phyloP scores from a whole-genome alignment of 2,329 filamentous ascomycete genomes.

The Aspergillus fructus region DNA sequence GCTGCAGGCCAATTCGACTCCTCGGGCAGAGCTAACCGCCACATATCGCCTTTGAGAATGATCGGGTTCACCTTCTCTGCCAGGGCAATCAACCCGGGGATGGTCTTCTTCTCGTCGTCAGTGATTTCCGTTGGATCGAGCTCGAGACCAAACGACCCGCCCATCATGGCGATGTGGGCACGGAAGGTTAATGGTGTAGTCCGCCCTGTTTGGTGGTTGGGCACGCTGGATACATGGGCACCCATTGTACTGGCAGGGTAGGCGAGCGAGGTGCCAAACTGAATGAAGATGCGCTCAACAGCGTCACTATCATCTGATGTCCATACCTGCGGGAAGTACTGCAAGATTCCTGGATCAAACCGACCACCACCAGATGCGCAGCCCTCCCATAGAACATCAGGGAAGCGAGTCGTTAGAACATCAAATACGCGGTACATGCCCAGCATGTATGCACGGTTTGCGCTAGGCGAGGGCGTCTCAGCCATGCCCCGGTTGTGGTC shows the following conservation, averaged over 20 bases:
- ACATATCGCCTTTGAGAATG: constrained; percentile 59
- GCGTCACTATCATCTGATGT: constrained; percentile 66
- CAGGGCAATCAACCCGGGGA: constrained; percentile 56
- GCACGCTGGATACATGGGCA: constrained; percentile 61
- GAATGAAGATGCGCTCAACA: constrained; percentile 60
- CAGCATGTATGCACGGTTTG: constrained; percentile 61
- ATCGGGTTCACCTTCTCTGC: constrained; percentile 60
- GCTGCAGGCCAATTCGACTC: constrained; percentile 63
- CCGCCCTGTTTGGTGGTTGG: constrained; percentile 58
- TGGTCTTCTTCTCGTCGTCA: constrained; percentile 41
- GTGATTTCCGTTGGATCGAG: constrained; percentile 52
- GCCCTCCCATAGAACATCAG: constrained; percentile 64
- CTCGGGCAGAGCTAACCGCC: constrained; percentile 58
- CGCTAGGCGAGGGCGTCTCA: constrained; percentile 55
- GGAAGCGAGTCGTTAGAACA: constrained; percentile 58
- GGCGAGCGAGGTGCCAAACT: constrained; percentile 62
- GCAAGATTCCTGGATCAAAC: constrained; percentile 62
- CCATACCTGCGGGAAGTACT: constrained; percentile 67
- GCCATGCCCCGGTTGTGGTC: constrained; percentile 67
- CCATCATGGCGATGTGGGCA: constrained; percentile 67
- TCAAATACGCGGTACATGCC: constrained; percentile 64
- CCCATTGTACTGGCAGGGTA: constrained; percentile 66
- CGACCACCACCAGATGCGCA: constrained; percentile 65
- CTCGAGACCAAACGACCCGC: constrained; percentile 65
- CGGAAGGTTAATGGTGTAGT: constrained; percentile 60